A percentile compares a stretch with the other conserved stretches of the same genome.
Evolutionary conservation across 495 filamentous ascomycete species (phyloP).

Genomic region (Cercophora sp.): DNA sequence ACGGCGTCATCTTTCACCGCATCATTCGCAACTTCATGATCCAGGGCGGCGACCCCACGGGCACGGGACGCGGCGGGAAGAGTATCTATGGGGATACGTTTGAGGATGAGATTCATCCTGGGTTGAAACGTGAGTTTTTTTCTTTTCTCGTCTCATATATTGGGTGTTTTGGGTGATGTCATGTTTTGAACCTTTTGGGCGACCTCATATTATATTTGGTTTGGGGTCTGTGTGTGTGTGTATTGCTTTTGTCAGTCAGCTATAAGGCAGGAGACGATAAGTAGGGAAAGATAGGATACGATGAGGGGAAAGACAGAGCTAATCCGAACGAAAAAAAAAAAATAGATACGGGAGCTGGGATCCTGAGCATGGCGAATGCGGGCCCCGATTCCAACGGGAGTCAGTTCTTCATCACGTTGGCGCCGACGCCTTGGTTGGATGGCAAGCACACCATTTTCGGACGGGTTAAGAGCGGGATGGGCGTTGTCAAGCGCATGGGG

Average conservation of each 20-base stretch:
- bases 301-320: too few relatives aligned
- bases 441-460: slow-evolving; percentile 98
- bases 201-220: too few relatives aligned
- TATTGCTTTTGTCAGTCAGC: too few relatives aligned
- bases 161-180: background rate
- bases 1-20: slow-evolving; percentile 81
- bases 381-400: slow-evolving; percentile 92
- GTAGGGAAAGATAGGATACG: background rate
- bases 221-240: too few relatives aligned
- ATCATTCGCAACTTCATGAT: slow-evolving; percentile 97
- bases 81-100: slow-evolving; percentile 95
- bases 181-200: too few relatives aligned
- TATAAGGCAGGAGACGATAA: too few relatives aligned
- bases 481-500: slow-evolving; percentile 83
- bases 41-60: slow-evolving; percentile 93
- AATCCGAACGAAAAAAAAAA: too few relatives aligned
- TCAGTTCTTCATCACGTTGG: slow-evolving; percentile 86
- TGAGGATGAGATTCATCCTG: slow-evolving; percentile 77
- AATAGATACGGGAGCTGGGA: slow-evolving; percentile 78
- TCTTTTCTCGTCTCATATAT: background rate
- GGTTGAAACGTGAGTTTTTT: slow-evolving; percentile 56
- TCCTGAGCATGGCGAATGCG: slow-evolving; percentile 93
- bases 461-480: slow-evolving; percentile 79
- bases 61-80: slow-evolving; percentile 84
- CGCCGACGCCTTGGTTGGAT: slow-evolving; percentile 95